phyloP scores from a whole-genome alignment of 768 basidiomycete genomes.

The Collybia sordida region DNA sequence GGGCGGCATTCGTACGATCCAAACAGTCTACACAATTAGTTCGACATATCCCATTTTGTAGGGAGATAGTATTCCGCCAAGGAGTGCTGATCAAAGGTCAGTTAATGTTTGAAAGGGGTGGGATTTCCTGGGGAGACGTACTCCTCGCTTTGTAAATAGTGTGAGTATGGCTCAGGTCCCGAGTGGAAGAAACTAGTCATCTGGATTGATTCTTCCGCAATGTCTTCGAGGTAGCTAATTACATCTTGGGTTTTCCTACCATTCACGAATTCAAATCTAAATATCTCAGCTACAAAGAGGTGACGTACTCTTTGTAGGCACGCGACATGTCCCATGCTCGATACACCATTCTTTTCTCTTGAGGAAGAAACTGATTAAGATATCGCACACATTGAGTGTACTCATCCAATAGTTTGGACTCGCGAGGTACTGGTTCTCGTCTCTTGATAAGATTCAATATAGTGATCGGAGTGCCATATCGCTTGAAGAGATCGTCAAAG shows the following conservation, averaged over 20 bases:
- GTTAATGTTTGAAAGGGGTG: background rate
- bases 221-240: conserved; percentile 90
- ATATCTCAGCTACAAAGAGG: background rate
- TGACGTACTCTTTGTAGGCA: conserved; percentile 85
- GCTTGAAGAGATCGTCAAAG: conserved; percentile 86
- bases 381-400: conserved; percentile 92
- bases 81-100: conserved; percentile 21
- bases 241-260: conserved; percentile 91
- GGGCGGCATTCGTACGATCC: conserved; percentile 94
- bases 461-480: conserved; percentile 88
- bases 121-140: conserved; percentile 24
- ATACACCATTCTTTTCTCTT: conserved; percentile 84
- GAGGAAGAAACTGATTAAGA: conserved; percentile 92
- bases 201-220: conserved; percentile 91
- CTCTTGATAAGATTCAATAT: conserved; percentile 95
- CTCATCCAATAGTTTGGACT: conserved; percentile 87
- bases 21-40: conserved; percentile 98
- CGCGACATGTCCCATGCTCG: conserved; percentile 96
- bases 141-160: conserved; percentile 51
- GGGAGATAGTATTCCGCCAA: conserved; percentile 67
- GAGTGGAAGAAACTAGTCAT: conserved; percentile 96
- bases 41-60: conserved; percentile 92
- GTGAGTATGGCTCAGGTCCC: conserved; percentile 81
- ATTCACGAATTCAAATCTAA: background rate
- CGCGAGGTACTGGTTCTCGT: conserved; percentile 74